These are phyloP conservation scores for Yarrowia hollandica DNA, from an alignment of 805 yeast genomes.

Conservation along the genomic window DNA sequence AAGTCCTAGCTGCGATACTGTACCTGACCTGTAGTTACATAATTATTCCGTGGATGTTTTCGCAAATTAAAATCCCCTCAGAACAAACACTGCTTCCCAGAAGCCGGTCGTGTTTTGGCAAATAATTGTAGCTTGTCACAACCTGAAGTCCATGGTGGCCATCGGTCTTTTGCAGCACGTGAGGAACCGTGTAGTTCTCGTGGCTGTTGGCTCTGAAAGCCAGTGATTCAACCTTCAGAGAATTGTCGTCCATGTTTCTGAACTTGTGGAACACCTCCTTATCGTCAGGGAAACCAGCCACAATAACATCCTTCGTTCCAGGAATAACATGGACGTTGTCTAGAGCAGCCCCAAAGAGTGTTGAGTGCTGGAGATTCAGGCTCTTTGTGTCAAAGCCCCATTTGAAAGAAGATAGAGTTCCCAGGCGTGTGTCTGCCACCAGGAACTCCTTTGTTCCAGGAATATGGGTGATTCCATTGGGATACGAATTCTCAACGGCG, in stretches of 20 bases:
- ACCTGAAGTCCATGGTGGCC: constrained; percentile 2
- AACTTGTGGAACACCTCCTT: background rate
- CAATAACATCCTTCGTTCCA: constrained; percentile 8
- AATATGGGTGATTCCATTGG: constrained; percentile 8
- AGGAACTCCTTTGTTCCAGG: background rate
- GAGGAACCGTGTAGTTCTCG: constrained; percentile 3
- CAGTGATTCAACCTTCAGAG: background rate
- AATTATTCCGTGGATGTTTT: background rate
- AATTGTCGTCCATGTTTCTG: background rate
- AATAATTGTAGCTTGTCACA: background rate
- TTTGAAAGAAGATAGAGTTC: background rate
- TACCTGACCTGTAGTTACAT: too few species aligned
- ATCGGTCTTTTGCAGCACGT: background rate
- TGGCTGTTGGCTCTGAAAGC: constrained; percentile 2
- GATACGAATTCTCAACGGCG: constrained; percentile 10
- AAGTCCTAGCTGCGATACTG: too few species aligned
- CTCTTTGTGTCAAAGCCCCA: background rate
- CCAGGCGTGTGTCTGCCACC: constrained; percentile 7
- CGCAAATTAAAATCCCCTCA: constrained; percentile 1
- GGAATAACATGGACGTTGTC: constrained; percentile 4
- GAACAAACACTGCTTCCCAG: constrained; percentile 13
- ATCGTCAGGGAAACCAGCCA: constrained; percentile 8
- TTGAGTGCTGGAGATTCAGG: background rate
- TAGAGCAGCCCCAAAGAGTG: background rate
- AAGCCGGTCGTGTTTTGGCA: background rate